These are phyloP conservation scores for Pseudohyphozyma bogoriensis DNA, from an alignment of 768 basidiomycete species.

Conservation along the genomic window DNA sequence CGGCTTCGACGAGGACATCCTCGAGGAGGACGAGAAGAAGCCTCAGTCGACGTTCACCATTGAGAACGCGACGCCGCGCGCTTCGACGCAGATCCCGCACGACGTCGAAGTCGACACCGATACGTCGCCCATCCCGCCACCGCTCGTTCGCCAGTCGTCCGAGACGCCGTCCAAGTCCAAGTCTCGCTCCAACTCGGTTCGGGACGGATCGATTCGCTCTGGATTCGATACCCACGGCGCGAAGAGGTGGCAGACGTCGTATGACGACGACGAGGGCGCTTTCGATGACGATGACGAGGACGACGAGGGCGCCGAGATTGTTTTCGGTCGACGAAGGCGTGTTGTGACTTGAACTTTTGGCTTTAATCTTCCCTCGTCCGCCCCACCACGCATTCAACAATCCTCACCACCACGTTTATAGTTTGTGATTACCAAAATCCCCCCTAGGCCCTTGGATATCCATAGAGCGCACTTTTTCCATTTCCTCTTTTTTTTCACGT, in stretches of 20 bases:
- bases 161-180: background rate
- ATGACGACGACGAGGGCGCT: background rate
- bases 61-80: background rate
- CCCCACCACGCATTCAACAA: too few species aligned
- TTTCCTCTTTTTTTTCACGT: background rate
- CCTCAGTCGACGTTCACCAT: background rate
- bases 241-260: background rate
- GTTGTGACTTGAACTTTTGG: background rate
- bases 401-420: too few species aligned
- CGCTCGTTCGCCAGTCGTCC: background rate
- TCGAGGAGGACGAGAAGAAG: background rate
- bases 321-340: background rate
- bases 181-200: background rate
- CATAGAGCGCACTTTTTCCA: background rate
- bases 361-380: too few species aligned
- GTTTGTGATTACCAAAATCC: too few species aligned
- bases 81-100: background rate
- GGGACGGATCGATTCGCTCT: background rate
- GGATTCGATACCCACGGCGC: background rate
- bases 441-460: background rate
- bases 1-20: background rate
- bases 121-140: background rate
- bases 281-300: background rate
- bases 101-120: background rate
- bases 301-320: conserved; percentile 2